Evolutionary conservation across 352 stramenopile species (phyloP).

Genomic region (Blastocystis sp.): DNA sequence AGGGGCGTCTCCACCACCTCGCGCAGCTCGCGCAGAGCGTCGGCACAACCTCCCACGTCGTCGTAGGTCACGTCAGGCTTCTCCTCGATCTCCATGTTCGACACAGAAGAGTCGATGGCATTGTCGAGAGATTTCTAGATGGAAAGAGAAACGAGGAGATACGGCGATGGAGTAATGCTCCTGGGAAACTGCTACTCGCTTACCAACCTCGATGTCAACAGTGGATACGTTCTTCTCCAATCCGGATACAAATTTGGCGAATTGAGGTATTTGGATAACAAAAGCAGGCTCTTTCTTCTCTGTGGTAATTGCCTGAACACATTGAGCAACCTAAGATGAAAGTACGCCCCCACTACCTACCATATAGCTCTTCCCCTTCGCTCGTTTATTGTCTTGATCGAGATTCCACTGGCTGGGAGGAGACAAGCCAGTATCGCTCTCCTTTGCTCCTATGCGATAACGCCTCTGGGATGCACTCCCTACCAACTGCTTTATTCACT

Average conservation of each 20-base stretch:
- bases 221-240: slow-evolving; percentile 94
- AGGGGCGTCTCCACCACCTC: slow-evolving; percentile 96
- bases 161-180: slow-evolving; percentile 49
- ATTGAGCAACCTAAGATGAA: slow-evolving; percentile 81
- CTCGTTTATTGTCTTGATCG: slow-evolving; percentile 98
- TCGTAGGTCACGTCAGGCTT: slow-evolving; percentile 99
- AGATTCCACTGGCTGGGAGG: slow-evolving; percentile 97
- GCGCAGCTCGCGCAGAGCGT: slow-evolving; percentile 90
- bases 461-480: neutral
- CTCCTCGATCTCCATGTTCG: slow-evolving; percentile 94
- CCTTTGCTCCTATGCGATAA: slow-evolving; percentile 80
- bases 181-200: slow-evolving; percentile 89
- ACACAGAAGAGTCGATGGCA: slow-evolving; percentile 97
- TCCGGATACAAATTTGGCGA: slow-evolving; percentile 98
- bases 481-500: slow-evolving; percentile 78
- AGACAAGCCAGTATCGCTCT: slow-evolving; percentile 95
- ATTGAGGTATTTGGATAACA: slow-evolving; percentile 99
- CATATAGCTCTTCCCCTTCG: slow-evolving; percentile 84
- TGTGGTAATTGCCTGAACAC: slow-evolving; percentile 87
- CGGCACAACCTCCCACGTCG: slow-evolving; percentile 84
- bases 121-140: slow-evolving; percentile 83
- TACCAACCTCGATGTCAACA: slow-evolving; percentile 98
- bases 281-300: slow-evolving; percentile 89
- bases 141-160: slow-evolving; percentile 34
- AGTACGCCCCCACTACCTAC: neutral